Percentiles rank a stretch among this genome's conserved stretches.
phyloP scores from a whole-genome alignment of 1,284 basidiomycete genomes.

The Puccinia hordei region DNA sequence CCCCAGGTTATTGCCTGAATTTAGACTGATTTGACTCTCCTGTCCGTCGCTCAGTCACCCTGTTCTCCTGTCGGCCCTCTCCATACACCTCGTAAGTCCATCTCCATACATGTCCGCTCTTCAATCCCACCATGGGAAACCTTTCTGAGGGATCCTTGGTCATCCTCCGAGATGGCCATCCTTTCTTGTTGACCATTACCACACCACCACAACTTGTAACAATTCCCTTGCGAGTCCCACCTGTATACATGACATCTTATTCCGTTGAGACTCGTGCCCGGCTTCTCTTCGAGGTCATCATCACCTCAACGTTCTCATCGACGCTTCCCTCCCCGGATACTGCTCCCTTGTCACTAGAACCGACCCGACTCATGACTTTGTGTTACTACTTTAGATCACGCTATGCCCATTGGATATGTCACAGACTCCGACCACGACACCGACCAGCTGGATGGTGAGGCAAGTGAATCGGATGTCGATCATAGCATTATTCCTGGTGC shows the following conservation, averaged over 20 bases:
- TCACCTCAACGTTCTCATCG: neutral
- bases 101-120: neutral
- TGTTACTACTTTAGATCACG: neutral
- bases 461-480: neutral
- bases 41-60: neutral
- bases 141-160: neutral
- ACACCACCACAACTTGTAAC: neutral
- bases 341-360: neutral
- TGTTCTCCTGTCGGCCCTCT: neutral
- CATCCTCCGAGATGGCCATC: neutral
- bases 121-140: neutral
- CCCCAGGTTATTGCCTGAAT: neutral
- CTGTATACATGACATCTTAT: too few species aligned
- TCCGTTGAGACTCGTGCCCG: too few species aligned
- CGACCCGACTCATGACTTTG: neutral
- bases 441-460: conserved; percentile 32
- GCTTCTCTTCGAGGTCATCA: neutral
- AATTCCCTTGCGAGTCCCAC: neutral
- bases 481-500: conserved; percentile 38
- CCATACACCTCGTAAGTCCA: neutral
- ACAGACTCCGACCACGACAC: conserved; percentile 17
- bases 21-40: neutral
- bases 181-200: neutral
- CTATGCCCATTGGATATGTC: conserved; percentile 30
- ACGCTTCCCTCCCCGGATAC: neutral